phyloP scores from a whole-genome alignment of 345 rosid species.

The Hevea brasiliensis region DNA sequence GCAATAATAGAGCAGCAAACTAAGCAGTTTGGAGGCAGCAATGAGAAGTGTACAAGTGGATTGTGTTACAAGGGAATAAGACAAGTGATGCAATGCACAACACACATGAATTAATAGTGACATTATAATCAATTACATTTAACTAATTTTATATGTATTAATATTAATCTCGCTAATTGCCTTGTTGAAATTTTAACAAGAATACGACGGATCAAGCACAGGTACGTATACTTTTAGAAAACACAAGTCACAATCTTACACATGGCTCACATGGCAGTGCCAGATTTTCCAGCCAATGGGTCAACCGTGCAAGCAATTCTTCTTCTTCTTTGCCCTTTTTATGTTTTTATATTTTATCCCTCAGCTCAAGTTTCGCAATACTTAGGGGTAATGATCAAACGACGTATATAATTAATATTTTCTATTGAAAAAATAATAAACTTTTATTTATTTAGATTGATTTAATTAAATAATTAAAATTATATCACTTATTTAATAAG shows the following conservation, averaged over 20 bases:
- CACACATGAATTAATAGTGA: conserved; percentile 14
- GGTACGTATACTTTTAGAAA: not conserved
- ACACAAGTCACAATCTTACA: conserved; percentile 1
- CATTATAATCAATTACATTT: not conserved
- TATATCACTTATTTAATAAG: too few species aligned
- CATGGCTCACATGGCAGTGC: conserved; percentile 19
- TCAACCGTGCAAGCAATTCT: not conserved
- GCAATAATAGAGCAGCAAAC: conserved; percentile 7
- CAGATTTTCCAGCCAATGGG: not conserved
- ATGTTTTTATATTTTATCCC: not conserved
- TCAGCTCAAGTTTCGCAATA: too few species aligned
- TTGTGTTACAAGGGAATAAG: not conserved
- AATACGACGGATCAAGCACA: not conserved
- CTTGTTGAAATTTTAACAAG: not conserved
- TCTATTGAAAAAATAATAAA: too few species aligned
- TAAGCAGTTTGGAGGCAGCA: not conserved
- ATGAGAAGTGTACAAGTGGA: conserved; percentile 18
- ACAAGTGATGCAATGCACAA: conserved; percentile 19
- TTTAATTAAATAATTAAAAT: too few species aligned
- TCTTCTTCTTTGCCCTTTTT: not conserved
- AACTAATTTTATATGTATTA: too few species aligned
- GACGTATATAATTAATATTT: too few species aligned
- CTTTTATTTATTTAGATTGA: too few species aligned
- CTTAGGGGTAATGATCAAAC: too few species aligned
- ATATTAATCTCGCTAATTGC: too few species aligned